Base-by-base conservation (phyloP, 805 yeast genomes). In the Torulaspora indica region DNA sequence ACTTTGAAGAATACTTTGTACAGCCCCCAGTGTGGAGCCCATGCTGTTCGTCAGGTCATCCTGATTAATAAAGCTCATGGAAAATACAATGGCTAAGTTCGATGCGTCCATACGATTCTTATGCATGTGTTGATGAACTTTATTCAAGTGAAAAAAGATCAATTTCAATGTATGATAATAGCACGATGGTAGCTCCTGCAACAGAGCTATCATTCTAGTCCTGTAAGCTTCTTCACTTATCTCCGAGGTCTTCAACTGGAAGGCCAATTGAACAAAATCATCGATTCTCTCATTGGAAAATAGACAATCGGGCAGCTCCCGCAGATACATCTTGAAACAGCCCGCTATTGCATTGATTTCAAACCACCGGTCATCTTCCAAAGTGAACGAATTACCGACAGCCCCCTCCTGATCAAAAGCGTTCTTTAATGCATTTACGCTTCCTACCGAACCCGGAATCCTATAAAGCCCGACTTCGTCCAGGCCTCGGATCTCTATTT, bases 381-480 rank as follows among this genome's bases (percentile, higher is more conserved):
- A 56, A 4, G 77, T 68, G 40, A 72, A 71, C 8, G 64, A 64
- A 31, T 64, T 66, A 24, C 76, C 77, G 3, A 56, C 53, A 0
- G 67, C 67, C 24, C 68, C 68, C 43, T 64, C 66, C 42, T 76
- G 77, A 48, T 75, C 80, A 57, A 79, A 78, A 10, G 79, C 77
- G 28, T 66, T 68, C 54, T 75, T 77, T 47, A 79, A 63, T 4
- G 73, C 67, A 40, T 77, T 75, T 35, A 79, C 77, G 39, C 78
- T 74, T 6, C 79, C 81, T 30, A 77, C 70, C 7, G 83, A 78
- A 4, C 84, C 85, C 1, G 83, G 79, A 27, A 79, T 72, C 61
- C 98, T 78, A 63, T 91, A 91, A 10, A 91, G 71, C 13, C 98
- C 98, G 42, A 87, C 85, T 60, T 90, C 97, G 53, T 87, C 89